A percentile compares a stretch with the other conserved stretches of the same genome.
phyloP scores from a whole-genome alignment of 2,329 filamentous ascomycete genomes.

The Neurospora crassa region DNA sequence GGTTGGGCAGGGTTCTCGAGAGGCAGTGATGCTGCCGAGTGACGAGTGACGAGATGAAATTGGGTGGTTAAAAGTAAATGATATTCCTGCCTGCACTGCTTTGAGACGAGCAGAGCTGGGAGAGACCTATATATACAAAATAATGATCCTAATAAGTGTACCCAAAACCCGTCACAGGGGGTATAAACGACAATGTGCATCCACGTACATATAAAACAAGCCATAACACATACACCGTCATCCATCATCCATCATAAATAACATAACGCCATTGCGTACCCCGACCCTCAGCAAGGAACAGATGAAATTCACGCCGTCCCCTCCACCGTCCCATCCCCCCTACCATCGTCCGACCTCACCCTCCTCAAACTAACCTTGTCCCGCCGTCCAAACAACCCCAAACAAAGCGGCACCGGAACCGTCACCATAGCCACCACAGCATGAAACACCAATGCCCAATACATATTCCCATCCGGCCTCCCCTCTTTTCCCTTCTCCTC shows the following conservation, averaged over 20 bases:
- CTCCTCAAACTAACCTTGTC: constrained; percentile 42
- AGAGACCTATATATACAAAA: background rate
- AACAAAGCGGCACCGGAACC: constrained; percentile 55
- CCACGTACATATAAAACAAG: background rate
- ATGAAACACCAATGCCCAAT: constrained; percentile 65
- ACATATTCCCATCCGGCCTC: constrained; percentile 61
- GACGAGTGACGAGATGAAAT: background rate
- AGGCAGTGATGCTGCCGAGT: background rate
- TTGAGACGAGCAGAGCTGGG: background rate
- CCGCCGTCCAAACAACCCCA: constrained; percentile 60
- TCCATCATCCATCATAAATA: background rate
- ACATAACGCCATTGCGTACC: background rate
- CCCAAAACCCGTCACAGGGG: background rate
- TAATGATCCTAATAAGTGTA: background rate
- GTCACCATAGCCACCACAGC: constrained; percentile 58
- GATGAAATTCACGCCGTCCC: background rate
- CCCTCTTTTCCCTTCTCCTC: constrained; percentile 39
- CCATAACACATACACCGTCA: background rate
- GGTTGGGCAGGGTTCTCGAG: constrained; percentile 18
- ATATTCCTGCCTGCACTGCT: background rate
- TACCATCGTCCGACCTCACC: constrained; percentile 31
- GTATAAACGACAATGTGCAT: background rate
- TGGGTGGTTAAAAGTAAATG: background rate
- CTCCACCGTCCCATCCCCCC: background rate
- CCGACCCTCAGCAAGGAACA: background rate